Evolutionary conservation across 441 rosid species (phyloP).

Genomic region (Syzygium syzygioides): DNA sequence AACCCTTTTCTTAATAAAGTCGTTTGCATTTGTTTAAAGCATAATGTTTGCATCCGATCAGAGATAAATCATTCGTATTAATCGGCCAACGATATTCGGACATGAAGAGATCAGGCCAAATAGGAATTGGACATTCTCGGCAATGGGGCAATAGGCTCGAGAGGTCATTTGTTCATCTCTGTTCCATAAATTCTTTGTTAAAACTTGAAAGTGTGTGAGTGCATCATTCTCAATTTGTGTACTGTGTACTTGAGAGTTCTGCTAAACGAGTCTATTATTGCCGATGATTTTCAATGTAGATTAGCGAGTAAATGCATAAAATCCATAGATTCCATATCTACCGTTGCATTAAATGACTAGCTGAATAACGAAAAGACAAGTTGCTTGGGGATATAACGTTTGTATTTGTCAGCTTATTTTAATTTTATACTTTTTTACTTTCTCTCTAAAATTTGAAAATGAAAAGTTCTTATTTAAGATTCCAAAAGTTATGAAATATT

Average conservation of each 20-base stretch:
- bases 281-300: too few species aligned
- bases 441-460: background rate
- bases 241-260: too few species aligned
- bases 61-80: accelerated
- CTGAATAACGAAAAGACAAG: background rate
- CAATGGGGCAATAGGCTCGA: background rate
- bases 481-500: background rate
- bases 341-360: background rate
- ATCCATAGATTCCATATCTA: too few species aligned
- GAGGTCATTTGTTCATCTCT: background rate
- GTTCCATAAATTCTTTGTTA: background rate
- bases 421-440: background rate
- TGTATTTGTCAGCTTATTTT: background rate
- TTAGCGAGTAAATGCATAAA: too few species aligned
- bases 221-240: background rate
- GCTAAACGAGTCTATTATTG: too few species aligned
- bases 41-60: accelerated
- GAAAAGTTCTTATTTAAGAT: background rate
- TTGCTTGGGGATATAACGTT: background rate
- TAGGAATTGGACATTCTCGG: background rate
- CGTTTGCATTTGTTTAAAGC: background rate
- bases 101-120: background rate
- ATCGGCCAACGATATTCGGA: background rate
- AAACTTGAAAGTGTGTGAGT: too few species aligned
- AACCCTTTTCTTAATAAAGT: too few species aligned